A percentile compares a stretch with the other conserved stretches of the same genome.
Conservation (phyloP, 83 land plant species). For the Picea engelmannii region DNA sequence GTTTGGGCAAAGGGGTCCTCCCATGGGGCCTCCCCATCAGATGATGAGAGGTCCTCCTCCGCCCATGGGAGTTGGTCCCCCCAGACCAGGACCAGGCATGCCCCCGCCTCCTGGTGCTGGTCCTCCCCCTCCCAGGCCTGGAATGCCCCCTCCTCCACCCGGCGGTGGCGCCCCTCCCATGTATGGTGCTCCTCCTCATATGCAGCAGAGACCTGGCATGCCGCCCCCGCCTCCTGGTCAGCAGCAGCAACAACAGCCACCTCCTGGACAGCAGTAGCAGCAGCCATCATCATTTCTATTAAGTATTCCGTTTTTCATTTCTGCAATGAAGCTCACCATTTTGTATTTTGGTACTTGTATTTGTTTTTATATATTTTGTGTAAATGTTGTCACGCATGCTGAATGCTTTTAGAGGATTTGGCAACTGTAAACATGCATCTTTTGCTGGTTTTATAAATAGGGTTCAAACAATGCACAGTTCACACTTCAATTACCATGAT, state of each 20-base stretch:
- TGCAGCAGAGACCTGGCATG: slow-evolving; percentile 77
- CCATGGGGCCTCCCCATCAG: slow-evolving; percentile 63
- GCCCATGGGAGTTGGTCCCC: slow-evolving; percentile 38
- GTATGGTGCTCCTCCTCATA: slow-evolving; percentile 6
- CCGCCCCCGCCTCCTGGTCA: slow-evolving; percentile 37
- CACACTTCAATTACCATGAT: too few relatives aligned
- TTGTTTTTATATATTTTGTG: too few relatives aligned
- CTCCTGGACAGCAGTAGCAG: slow-evolving; percentile 3
- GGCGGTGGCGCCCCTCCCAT: slow-evolving; percentile 33
- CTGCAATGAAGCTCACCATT: too few relatives aligned
- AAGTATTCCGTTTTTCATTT: not conserved
- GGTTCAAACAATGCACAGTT: too few relatives aligned
- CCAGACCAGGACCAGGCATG: slow-evolving; percentile 33
- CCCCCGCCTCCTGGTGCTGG: slow-evolving; percentile 33
- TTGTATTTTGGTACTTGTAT: too few relatives aligned
- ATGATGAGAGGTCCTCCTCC: slow-evolving; percentile 69
- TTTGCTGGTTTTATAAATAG: too few relatives aligned
- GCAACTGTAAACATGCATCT: too few relatives aligned
- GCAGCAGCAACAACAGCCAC: slow-evolving; percentile 29
- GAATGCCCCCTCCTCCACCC: slow-evolving; percentile 77
- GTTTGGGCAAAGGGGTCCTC: slow-evolving; percentile 47
- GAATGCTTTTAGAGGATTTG: too few relatives aligned
- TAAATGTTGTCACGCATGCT: too few relatives aligned
- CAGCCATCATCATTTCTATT: not conserved
- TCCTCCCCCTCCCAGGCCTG: slow-evolving; percentile 55